Evolutionary conservation across 2,329 filamentous ascomycete genomes (phyloP).

Genomic region (Neonectria magnoliae): DNA sequence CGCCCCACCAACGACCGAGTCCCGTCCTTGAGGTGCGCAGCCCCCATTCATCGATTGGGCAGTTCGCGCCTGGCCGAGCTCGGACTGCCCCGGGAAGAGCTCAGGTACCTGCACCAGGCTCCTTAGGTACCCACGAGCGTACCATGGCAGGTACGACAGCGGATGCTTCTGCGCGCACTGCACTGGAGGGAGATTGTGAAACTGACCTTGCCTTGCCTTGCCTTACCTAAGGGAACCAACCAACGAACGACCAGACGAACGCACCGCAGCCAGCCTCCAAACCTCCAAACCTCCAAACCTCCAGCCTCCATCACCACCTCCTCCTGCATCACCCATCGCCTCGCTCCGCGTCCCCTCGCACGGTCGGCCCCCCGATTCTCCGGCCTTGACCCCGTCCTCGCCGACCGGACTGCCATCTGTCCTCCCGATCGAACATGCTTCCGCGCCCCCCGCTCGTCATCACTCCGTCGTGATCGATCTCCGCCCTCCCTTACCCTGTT

Average conservation of each 20-base stretch:
- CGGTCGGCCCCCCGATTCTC: background rate
- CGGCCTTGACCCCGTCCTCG: slow-evolving; percentile 6
- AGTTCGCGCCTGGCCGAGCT: slow-evolving; percentile 9
- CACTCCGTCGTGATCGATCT: slow-evolving; percentile 35
- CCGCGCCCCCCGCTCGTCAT: slow-evolving; percentile 34
- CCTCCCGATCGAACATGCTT: slow-evolving; percentile 42
- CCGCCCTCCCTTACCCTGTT: slow-evolving; percentile 2
- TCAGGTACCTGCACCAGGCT: background rate
- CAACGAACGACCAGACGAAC: background rate
- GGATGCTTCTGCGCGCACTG: slow-evolving; percentile 15
- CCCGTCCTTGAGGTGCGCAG: background rate
- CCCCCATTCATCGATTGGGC: slow-evolving; percentile 1
- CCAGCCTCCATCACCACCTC: slow-evolving; percentile 17
- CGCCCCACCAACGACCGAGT: slow-evolving; percentile 14
- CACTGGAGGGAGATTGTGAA: slow-evolving; percentile 20
- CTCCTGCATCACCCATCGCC: slow-evolving; percentile 10
- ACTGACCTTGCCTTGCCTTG: slow-evolving; percentile 1
- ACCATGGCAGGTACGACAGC: background rate
- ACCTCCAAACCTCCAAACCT: slow-evolving; percentile 9
- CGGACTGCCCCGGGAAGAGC: background rate
- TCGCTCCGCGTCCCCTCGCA: background rate
- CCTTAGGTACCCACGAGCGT: background rate
- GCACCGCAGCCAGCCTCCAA: slow-evolving; percentile 19
- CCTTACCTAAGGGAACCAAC: slow-evolving; percentile 15
- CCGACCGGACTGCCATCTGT: slow-evolving; percentile 5